Base-by-base conservation (phyloP, 2,329 filamentous ascomycete genomes). In the Sclerotiophoma versabilis region DNA sequence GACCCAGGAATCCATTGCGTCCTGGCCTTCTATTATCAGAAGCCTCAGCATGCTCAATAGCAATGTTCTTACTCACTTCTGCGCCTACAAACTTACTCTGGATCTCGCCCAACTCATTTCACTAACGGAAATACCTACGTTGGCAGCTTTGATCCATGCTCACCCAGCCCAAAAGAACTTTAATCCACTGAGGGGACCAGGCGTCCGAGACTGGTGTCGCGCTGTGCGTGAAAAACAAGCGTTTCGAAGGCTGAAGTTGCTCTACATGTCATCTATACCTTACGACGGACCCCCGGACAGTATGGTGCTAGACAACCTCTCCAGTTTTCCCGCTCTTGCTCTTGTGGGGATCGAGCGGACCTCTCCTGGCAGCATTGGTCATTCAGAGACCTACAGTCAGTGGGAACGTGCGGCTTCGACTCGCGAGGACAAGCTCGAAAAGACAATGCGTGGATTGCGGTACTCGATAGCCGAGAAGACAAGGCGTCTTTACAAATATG, bases 191-290 rank as follows among this genome's bases (percentile, higher is more conserved):
- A 29, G 23, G 4, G 43, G 12, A 9, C n/a, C 17, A 7, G 23
- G 26, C n/a, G 2, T 52, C 17, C 49, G 42, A 3, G 38, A 27
- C 29, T 52, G 49, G 49, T n/a, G 34, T 22, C 49, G 42, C 7
- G 49, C 42, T n/a, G 49, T 38, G 10, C 15, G 10, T 15, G 49
- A 52, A 20, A 52, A 46, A 17, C 23, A 34, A 2, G 49, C 49
- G 6, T 41, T 46, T 9, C 20, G 12, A 5, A 39, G 27, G 17
- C 34, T 52, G 14, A 41, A 41, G 17, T 2, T 46, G 14, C 49
- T 52, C 27, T 33, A 34, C 36, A 11, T 52, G 14, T 29, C 22
- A 12, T 11, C 9, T 3, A 22, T 46, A 14, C 17, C 34, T 11
- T 22, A 46, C 9, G 22, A 42, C 9, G 17, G 33, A 14, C 14